These are phyloP conservation scores for Dactylonectria estremocensis DNA, from an alignment of 2,329 filamentous ascomycete species.

Conservation along the genomic window DNA sequence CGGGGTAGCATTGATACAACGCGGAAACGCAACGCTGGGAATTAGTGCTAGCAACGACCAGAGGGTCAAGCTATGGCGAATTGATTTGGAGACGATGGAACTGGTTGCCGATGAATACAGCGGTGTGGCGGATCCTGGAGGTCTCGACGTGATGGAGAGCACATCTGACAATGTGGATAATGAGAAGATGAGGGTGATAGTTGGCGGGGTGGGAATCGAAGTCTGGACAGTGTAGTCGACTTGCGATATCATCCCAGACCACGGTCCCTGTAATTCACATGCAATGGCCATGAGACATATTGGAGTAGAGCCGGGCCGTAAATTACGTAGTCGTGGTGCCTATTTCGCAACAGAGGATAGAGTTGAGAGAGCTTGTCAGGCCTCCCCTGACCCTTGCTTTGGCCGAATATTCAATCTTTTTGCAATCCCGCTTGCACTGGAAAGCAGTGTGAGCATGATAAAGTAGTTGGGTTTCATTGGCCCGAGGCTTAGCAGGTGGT, in stretches of 20 bases:
- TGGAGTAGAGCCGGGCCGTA: not conserved
- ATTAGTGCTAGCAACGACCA: constrained; percentile 74
- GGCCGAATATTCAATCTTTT: not conserved
- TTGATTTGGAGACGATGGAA: constrained; percentile 52
- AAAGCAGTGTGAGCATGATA: not conserved
- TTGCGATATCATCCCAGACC: not conserved
- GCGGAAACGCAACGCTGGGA: constrained; percentile 46
- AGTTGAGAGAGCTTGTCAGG: not conserved
- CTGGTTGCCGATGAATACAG: constrained; percentile 69
- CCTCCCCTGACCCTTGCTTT: not conserved
- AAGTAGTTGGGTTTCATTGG: not conserved
- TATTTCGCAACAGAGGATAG: not conserved
- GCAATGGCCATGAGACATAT: not conserved
- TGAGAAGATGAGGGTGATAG: constrained; percentile 34
- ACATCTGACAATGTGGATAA: not conserved
- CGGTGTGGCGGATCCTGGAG: constrained; percentile 73
- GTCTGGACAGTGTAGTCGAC: constrained; percentile 38
- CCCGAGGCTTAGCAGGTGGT: not conserved
- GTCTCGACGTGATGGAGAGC: constrained; percentile 58
- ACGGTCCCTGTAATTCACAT: not conserved
- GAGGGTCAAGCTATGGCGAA: constrained; percentile 69
- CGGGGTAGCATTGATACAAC: constrained; percentile 60
- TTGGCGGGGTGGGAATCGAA: constrained; percentile 45
- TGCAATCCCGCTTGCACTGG: constrained; percentile 1
- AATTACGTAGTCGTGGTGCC: not conserved